Percentiles rank a stretch among this genome's conserved stretches.
These are phyloP conservation scores for Tetracladium marchalianum DNA, from an alignment of 495 filamentous ascomycete genomes.

Conservation along the genomic window DNA sequence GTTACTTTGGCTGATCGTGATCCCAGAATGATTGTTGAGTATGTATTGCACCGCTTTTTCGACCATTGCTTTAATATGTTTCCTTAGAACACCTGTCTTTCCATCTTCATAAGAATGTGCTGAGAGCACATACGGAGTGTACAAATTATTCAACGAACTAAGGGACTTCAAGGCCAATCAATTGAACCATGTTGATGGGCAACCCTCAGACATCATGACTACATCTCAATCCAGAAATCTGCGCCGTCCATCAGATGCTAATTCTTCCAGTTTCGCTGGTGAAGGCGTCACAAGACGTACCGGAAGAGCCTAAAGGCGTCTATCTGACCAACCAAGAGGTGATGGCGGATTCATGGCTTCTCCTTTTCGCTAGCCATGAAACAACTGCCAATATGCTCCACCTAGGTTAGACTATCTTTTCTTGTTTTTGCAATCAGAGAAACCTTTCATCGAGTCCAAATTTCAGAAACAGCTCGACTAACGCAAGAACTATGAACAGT, in stretches of 20 bases:
- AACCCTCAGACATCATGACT: constrained; percentile 15
- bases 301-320: constrained; percentile 3
- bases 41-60: background rate
- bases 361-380: constrained; percentile 64
- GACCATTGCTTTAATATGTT: background rate
- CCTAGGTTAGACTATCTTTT: constrained; percentile 23
- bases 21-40: constrained; percentile 38
- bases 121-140: constrained; percentile 5
- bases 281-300: constrained; percentile 5
- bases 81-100: constrained; percentile 10
- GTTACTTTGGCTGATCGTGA: constrained; percentile 45
- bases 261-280: constrained; percentile 5
- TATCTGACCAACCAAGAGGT: constrained; percentile 35
- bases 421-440: too few relatives aligned
- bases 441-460: constrained; percentile 30
- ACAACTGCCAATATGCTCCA: constrained; percentile 60
- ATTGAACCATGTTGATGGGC: constrained; percentile 3
- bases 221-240: background rate
- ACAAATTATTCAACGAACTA: constrained; percentile 13
- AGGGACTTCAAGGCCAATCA: constrained; percentile 6
- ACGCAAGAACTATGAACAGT: too few relatives aligned
- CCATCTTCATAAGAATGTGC: constrained; percentile 6
- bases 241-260: too few relatives aligned
- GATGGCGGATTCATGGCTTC: constrained; percentile 61
- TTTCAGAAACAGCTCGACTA: too few relatives aligned